Conservation (phyloP, 345 rosid genomes). For the Corymbia maculata region DNA sequence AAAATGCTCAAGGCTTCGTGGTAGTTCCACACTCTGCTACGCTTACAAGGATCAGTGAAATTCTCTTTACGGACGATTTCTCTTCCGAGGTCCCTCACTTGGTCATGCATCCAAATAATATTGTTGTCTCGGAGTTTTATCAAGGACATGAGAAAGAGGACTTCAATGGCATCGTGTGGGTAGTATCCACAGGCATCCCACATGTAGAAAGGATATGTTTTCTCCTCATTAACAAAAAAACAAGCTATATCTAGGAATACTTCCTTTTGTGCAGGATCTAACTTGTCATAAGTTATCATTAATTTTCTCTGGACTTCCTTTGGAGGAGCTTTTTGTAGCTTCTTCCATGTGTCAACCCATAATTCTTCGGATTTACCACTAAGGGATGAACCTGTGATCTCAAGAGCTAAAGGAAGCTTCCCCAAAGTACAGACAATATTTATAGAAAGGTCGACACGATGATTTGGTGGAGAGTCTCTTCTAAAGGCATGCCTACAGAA, state of each 20-base stretch:
- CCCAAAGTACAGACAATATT: neutral
- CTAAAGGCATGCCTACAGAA: neutral
- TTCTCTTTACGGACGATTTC: neutral
- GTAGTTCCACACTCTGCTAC: neutral
- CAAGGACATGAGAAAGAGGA: neutral
- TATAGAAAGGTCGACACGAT: fast-evolving
- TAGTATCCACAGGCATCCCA: neutral
- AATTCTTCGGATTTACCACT: fast-evolving
- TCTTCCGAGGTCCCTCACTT: neutral
- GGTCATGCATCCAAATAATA: neutral
- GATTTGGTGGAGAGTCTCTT: neutral
- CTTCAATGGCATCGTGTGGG: neutral
- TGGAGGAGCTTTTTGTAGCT: neutral
- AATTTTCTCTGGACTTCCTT: neutral
- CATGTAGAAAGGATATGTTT: neutral
- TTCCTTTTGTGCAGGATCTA: neutral
- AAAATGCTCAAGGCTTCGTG: neutral
- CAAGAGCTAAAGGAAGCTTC: neutral
- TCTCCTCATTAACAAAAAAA: neutral
- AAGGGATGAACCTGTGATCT: neutral
- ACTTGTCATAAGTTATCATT: neutral
- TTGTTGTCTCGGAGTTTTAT: neutral
- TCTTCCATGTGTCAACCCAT: neutral
- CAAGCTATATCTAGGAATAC: neutral
- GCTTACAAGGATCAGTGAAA: neutral